Evolutionary conservation across 345 rosid genomes (phyloP), one percentile per base, ranked within the genome.

Genomic region (Brassica nigra): DNA sequence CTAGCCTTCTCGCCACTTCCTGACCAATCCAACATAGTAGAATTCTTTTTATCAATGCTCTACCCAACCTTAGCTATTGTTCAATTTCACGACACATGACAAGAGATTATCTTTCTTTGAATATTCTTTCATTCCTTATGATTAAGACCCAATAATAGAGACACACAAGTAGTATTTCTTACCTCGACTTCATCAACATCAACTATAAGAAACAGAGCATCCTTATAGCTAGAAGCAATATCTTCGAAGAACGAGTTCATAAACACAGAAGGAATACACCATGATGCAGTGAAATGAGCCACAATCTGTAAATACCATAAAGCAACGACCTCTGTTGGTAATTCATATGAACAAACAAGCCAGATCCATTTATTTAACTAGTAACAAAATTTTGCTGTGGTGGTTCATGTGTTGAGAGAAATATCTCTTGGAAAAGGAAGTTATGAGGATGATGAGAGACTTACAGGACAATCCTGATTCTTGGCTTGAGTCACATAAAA

Each of bases 131-230:
- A 52, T 30, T 68, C 4, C 34, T 58, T 20, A 34, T 20, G 66
- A 2, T 37, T 14, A 14, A 31, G 15, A 63, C 5, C 30, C 15
- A 39, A 62, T 62, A 20, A 73, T 47, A 47, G 54, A 47, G 54
- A 4, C 49, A 47, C 1, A 47, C 10, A 66, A 58, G 20, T 42
- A 20, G n/a, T 49, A 20, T 18, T 7, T 37, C 0, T 80, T 80
- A 90, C 98, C 98, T 88, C 89, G 67, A 87, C 93, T 61, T 89
- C 97, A 82, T 95, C 99, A 20, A 95, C 99, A 78, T 95, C 98
- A 66, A 93, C 93, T 29, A 80, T 76, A 71, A 95, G 92, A 82
- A 95, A 95, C 61, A 90, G 83, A 79, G 68, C 88, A 81, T 93
- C 94, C 18, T 86, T 89, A 80, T 82, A 82, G 79, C 68, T 62